These are phyloP conservation scores for Monosporozyma solicola DNA, from an alignment of 805 yeast genomes.

Conservation along the genomic window DNA sequence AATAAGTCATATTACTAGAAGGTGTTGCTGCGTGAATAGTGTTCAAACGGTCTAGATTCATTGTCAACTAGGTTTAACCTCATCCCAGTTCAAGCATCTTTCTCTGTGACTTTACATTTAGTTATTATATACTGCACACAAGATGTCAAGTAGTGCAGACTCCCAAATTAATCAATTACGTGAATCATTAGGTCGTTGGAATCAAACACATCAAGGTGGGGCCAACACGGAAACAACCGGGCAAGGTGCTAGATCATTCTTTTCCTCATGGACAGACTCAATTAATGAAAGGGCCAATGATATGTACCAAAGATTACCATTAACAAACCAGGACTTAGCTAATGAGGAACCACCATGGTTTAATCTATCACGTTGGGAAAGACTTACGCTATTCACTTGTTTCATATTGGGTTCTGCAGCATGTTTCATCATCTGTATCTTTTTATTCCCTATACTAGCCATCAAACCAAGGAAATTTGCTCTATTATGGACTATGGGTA, in stretches of 20 bases:
- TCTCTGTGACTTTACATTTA: too few species aligned
- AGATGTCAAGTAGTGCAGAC: conserved; percentile 4
- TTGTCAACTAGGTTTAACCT: too few species aligned
- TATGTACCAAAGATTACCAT: conserved; percentile 58
- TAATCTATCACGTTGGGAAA: conserved; percentile 63
- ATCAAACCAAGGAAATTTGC: conserved; percentile 89
- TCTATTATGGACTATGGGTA: conserved; percentile 83
- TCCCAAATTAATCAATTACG: conserved; percentile 19
- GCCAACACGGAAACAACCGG: conserved; percentile 14
- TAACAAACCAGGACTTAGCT: conserved; percentile 44
- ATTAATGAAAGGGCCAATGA: conserved; percentile 38
- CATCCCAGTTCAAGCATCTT: neutral
- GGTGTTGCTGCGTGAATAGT: too few species aligned
- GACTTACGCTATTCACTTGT: conserved; percentile 66
- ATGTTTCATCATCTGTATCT: conserved; percentile 74
- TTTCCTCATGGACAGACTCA: conserved; percentile 33
- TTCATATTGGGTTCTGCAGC: conserved; percentile 70
- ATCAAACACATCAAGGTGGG: conserved; percentile 17
- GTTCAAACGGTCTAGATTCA: too few species aligned
- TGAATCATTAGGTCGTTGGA: conserved; percentile 36
- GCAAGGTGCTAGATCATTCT: conserved; percentile 31
- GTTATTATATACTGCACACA: neutral
- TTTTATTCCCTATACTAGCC: conserved; percentile 82
- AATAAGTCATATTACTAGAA: too few species aligned
- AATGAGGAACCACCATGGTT: conserved; percentile 68